A percentile compares a stretch with the other conserved stretches of the same genome.
Conservation (phyloP, 1,139 yeast species). For the Lodderomyces theae region DNA sequence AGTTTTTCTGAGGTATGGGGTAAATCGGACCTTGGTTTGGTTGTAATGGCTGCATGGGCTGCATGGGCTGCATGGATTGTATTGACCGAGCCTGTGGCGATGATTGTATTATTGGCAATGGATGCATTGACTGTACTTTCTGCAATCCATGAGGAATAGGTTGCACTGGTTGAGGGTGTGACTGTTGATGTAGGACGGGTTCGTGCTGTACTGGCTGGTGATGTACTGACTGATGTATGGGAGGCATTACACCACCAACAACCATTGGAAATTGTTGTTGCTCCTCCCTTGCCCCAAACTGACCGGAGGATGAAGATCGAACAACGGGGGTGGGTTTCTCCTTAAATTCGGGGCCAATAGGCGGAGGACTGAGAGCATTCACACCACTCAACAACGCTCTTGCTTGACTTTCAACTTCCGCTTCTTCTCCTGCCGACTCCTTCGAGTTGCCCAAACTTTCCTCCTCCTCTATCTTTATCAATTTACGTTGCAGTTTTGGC, state of each 20-base stretch:
- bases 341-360: neutral
- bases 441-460: neutral
- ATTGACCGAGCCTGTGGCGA: neutral
- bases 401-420: constrained; percentile 4
- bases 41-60: neutral
- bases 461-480: neutral
- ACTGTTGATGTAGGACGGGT: too few species aligned
- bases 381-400: constrained; percentile 9
- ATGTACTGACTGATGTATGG: neutral
- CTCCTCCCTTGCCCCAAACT: neutral
- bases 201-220: constrained; percentile 1
- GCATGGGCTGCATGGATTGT: constrained; percentile 1
- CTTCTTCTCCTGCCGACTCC: neutral
- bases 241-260: neutral
- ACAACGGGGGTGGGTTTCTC: neutral
- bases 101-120: neutral
- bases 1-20: neutral
- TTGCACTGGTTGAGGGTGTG: too few species aligned
- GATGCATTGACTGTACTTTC: neutral
- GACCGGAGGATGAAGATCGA: neutral
- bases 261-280: neutral
- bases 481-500: constrained; percentile 4
- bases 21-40: neutral
- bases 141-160: too few species aligned
- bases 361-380: constrained; percentile 12